These are phyloP conservation scores for Zymoseptoria crescenta DNA, from an alignment of 2,329 filamentous ascomycete genomes.

Conservation along the genomic window DNA sequence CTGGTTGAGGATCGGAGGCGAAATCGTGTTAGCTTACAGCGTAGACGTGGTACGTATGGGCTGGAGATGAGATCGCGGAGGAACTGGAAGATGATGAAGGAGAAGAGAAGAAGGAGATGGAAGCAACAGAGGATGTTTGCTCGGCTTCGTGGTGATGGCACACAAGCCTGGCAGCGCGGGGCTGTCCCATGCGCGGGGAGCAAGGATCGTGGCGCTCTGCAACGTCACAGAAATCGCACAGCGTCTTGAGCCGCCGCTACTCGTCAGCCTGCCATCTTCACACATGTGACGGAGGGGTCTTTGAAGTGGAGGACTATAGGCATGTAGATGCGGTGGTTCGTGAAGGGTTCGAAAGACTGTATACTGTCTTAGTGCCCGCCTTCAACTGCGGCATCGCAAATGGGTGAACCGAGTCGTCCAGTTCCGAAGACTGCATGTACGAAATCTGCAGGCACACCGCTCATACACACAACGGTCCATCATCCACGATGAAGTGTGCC, in stretches of 20 bases:
- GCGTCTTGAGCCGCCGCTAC: not conserved
- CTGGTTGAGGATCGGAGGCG: not conserved
- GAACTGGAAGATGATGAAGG: not conserved
- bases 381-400: not conserved
- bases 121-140: not conserved
- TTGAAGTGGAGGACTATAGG: not conserved
- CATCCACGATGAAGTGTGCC: not conserved
- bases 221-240: not conserved
- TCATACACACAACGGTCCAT: not conserved
- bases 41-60: not conserved
- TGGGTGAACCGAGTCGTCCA: not conserved
- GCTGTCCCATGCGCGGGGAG: not conserved
- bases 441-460: slow-evolving; percentile 7
- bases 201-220: not conserved
- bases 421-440: not conserved
- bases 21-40: not conserved
- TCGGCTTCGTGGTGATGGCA: not conserved
- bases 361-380: not conserved
- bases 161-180: not conserved
- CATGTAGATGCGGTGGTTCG: not conserved
- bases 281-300: too few species aligned
- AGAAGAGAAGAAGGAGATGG: not conserved
- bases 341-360: not conserved
- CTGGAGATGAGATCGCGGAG: not conserved
- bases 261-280: not conserved